Evolutionary conservation across 768 basidiomycete species (phyloP).

Genomic region (Termitomyces sp.): DNA sequence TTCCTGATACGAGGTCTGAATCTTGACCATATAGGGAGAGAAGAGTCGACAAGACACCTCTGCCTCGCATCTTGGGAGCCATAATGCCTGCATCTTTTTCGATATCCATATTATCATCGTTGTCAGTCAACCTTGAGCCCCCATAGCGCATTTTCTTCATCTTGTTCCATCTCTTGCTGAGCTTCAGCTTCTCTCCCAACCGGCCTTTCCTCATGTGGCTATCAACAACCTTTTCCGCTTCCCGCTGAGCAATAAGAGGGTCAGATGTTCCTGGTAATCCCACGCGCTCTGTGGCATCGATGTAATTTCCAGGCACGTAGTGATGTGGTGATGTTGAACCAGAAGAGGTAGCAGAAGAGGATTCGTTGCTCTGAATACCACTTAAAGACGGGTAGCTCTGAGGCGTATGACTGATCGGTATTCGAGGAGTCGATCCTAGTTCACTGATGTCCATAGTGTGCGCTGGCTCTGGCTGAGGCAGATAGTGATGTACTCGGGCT

Average conservation of each 20-base stretch:
- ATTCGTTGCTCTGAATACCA: not conserved
- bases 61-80: conserved; percentile 21
- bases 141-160: conserved; percentile 15
- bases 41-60: conserved; percentile 61
- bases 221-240: conserved; percentile 11
- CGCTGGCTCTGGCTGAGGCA: conserved; percentile 18
- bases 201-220: conserved; percentile 7
- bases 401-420: conserved; percentile 1
- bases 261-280: conserved; percentile 44
- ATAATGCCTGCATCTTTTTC: conserved; percentile 17
- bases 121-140: conserved; percentile 2
- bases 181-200: not conserved
- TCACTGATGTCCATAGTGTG: conserved; percentile 8
- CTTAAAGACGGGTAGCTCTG: not conserved
- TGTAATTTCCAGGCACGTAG: conserved; percentile 47
- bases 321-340: conserved; percentile 19
- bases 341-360: conserved; percentile 15
- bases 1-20: conserved; percentile 9
- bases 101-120: conserved; percentile 14
- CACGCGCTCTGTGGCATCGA: conserved; percentile 58
- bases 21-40: conserved; percentile 56
- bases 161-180: conserved; percentile 1
- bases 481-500: conserved; percentile 25
- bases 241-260: conserved; percentile 1
- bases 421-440: not conserved